Conservation (phyloP, 192 early-diverging fungal genomes). For the Powellomyces hirtus region DNA sequence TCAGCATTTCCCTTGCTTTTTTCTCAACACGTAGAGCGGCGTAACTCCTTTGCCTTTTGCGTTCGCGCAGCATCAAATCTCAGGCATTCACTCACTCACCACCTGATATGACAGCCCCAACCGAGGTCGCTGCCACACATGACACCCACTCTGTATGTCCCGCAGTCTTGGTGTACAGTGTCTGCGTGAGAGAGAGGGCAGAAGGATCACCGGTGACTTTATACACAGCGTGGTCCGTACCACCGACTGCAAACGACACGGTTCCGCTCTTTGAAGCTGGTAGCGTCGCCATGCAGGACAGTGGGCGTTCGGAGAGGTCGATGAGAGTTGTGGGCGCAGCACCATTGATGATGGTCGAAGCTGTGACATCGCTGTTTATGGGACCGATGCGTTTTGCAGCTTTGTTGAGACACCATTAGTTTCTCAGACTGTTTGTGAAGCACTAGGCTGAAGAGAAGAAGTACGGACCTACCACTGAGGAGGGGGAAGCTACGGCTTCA, state of each 20-base stretch:
- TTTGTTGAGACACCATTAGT: no score
- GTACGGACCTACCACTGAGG: no score
- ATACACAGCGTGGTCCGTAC: constrained; percentile 28
- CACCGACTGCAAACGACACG: constrained; percentile 1
- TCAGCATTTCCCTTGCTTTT: no score
- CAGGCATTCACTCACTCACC: no score
- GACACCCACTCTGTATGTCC: constrained; percentile 34
- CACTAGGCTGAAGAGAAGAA: no score
- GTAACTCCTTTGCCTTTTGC: neutral
- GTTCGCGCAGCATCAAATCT: neutral
- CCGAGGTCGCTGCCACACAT: neutral
- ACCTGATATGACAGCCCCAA: constrained; percentile 22
- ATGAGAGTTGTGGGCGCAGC: no score
- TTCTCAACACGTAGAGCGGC: neutral
- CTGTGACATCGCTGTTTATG: no score
- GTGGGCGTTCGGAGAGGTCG: constrained; percentile 21
- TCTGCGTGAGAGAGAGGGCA: neutral
- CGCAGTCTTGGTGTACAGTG: constrained; percentile 19
- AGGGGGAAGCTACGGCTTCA: no score
- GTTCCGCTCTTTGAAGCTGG: neutral
- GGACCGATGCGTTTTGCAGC: no score
- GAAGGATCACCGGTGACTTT: neutral
- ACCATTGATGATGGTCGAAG: no score
- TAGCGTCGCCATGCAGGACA: constrained; percentile 2
- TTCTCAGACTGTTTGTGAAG: no score